These are phyloP conservation scores for Umbilicaria muhlenbergii DNA, from an alignment of 495 filamentous ascomycete species.

Conservation along the genomic window DNA sequence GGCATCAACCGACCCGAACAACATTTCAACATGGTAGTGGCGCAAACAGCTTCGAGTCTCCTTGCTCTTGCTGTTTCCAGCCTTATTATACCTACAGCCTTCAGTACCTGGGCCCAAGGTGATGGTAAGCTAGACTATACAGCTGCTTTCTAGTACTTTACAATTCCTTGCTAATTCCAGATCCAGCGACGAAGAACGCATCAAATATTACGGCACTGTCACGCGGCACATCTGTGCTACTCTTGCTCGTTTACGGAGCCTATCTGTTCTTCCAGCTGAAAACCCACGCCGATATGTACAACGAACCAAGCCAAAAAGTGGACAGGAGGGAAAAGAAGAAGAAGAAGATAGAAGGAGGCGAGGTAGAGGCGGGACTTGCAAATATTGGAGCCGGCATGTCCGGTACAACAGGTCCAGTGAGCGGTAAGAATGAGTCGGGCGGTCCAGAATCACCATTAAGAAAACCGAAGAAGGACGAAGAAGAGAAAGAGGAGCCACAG, in stretches of 20 bases:
- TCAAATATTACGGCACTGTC: conserved; percentile 37
- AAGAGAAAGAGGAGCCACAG: conserved; percentile 57
- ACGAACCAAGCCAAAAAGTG: conserved; percentile 51
- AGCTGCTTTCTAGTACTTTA: no score
- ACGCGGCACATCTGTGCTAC: conserved; percentile 58
- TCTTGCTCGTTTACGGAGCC: conserved; percentile 59
- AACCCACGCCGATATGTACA: conserved; percentile 62
- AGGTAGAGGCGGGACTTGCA: conserved; percentile 43
- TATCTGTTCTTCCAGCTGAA: conserved; percentile 76
- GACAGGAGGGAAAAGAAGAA: conserved; percentile 38
- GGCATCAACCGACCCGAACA: conserved; percentile 69
- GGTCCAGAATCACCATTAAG: conserved; percentile 23
- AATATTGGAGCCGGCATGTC: conserved; percentile 37
- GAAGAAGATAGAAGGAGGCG: conserved; percentile 37
- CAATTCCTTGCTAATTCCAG: not conserved
- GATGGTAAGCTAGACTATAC: conserved; percentile 15
- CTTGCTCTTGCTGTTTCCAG: conserved; percentile 64
- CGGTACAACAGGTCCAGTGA: conserved; percentile 24
- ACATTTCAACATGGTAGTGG: conserved; percentile 85
- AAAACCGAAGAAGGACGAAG: conserved; percentile 31
- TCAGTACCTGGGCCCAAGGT: conserved; percentile 37
- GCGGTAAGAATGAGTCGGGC: conserved; percentile 5
- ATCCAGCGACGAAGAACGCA: not conserved
- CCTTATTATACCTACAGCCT: conserved; percentile 82
- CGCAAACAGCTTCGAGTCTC: conserved; percentile 74